Evolutionary conservation across 495 filamentous ascomycete genomes (phyloP).

Genomic region (Xylaria bambusicola): DNA sequence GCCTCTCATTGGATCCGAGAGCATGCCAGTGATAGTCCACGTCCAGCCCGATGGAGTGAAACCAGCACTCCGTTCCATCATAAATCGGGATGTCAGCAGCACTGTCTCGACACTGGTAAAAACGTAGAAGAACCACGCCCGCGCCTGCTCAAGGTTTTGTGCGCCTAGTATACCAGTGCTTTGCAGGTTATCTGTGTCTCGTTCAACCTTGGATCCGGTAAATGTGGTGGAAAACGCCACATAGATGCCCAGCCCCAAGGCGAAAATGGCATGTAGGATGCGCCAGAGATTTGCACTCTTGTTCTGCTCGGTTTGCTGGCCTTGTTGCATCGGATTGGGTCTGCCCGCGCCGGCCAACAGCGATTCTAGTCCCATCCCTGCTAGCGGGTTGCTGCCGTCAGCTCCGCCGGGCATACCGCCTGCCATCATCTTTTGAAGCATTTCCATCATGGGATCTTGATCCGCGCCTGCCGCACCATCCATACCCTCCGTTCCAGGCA

Average conservation of each 20-base stretch:
- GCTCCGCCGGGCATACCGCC: conserved; percentile 38
- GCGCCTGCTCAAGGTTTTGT: conserved; percentile 25
- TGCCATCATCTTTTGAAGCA: conserved; percentile 47
- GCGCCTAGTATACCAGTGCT: conserved; percentile 15
- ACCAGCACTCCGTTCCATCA: conserved; percentile 48
- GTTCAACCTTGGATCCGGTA: conserved; percentile 55
- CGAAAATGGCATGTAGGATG: conserved; percentile 72
- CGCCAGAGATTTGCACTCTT: conserved; percentile 66
- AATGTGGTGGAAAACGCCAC: conserved; percentile 65
- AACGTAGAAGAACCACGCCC: conserved; percentile 61
- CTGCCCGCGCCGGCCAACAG: conserved; percentile 34
- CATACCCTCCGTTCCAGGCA: conserved; percentile 30
- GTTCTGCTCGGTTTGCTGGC: conserved; percentile 35
- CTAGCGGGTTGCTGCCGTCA: conserved; percentile 38
- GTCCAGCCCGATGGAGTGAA: conserved; percentile 50
- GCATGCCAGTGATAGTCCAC: conserved; percentile 59
- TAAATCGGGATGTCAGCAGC: conserved; percentile 65
- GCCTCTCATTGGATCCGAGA: conserved; percentile 58
- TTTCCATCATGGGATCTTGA: conserved; percentile 40
- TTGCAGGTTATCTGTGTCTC: conserved; percentile 35
- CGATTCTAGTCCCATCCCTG: conserved; percentile 30
- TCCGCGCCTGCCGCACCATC: conserved; percentile 25
- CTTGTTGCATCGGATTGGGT: conserved; percentile 45
- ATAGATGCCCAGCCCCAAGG: conserved; percentile 70
- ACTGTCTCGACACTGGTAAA: conserved; percentile 82